Conservation (phyloP, 192 early-diverging fungal genomes). For the Podila minutissima region DNA sequence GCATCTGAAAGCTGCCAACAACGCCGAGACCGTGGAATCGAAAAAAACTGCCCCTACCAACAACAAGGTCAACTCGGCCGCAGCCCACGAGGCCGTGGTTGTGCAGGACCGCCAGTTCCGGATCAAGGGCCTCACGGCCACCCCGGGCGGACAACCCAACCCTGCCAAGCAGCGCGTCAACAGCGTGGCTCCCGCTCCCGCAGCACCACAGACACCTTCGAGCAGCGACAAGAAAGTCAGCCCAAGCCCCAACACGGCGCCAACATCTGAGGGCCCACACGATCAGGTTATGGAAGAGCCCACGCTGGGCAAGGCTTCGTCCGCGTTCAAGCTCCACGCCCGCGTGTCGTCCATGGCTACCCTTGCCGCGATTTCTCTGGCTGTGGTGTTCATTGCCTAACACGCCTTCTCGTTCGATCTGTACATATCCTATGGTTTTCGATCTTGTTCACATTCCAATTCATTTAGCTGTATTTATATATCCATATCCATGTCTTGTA, state of each 20-base stretch:
- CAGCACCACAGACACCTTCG: not conserved
- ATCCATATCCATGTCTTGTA: no score
- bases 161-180: slow-evolving; percentile 21
- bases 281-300: no score
- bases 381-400: no score
- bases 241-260: not conserved
- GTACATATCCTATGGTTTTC: no score
- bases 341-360: no score
- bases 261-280: not conserved
- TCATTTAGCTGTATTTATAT: no score
- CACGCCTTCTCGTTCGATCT: no score
- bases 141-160: slow-evolving; percentile 29
- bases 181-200: not conserved
- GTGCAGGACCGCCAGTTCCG: slow-evolving; percentile 39
- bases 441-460: no score
- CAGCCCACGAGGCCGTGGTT: not conserved
- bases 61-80: not conserved
- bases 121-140: slow-evolving; percentile 17
- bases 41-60: not conserved
- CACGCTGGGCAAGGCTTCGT: no score
- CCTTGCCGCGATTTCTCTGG: no score
- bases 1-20: not conserved
- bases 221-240: not conserved
- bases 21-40: not conserved
- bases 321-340: no score